A percentile compares a stretch with the other conserved stretches of the same genome.
phyloP scores from a whole-genome alignment of 1,284 basidiomycete species.

The Pyrrhoderma lamaoense region DNA sequence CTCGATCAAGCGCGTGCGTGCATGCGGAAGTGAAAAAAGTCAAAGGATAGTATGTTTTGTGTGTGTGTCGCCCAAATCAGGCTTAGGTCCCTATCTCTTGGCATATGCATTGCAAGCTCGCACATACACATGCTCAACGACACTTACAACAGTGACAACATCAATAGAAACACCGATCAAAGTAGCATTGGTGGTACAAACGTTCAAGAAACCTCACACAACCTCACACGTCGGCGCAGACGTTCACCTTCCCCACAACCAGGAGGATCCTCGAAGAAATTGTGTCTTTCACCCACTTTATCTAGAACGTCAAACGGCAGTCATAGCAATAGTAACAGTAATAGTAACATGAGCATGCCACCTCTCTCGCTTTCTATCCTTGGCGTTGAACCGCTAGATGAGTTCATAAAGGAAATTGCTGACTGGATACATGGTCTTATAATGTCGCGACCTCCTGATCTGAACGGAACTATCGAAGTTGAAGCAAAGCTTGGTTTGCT shows the following conservation, averaged over 20 bases:
- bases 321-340: constrained; percentile 21
- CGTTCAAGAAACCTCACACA: not conserved
- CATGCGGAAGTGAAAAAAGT: no score
- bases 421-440: constrained; percentile 82
- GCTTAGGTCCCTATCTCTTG: no score
- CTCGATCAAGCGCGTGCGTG: no score
- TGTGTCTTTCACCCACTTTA: constrained; percentile 25
- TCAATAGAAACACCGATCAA: constrained; percentile 5
- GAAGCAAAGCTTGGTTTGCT: constrained; percentile 92
- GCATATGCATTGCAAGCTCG: no score
- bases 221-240: not conserved
- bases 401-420: constrained; percentile 81
- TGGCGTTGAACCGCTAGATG: constrained; percentile 88
- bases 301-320: constrained; percentile 19
- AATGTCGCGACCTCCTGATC: constrained; percentile 38
- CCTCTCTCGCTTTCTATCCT: constrained; percentile 85
- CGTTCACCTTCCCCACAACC: constrained; percentile 8
- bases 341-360: not conserved
- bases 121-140: no score
- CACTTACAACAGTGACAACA: not conserved
- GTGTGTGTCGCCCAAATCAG: no score
- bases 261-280: constrained; percentile 6
- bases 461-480: constrained; percentile 56
- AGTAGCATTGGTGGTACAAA: not conserved
- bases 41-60: no score